Evolutionary conservation across 169 alveolate species (phyloP).

Genomic region (Eimeria praecox): DNA sequence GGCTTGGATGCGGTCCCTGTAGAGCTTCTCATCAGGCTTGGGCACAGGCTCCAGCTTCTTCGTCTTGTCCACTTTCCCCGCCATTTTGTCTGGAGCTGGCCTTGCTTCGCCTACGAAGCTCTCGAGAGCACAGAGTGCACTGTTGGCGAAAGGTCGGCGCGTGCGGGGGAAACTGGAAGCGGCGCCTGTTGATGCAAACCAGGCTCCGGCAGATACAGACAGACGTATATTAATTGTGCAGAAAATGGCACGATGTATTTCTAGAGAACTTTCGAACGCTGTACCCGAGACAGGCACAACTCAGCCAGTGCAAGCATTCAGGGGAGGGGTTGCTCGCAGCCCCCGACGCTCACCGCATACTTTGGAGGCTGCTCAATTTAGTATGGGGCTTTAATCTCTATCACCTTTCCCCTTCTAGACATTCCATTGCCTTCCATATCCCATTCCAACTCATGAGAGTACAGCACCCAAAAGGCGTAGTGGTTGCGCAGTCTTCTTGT

Average conservation of each 20-base stretch:
- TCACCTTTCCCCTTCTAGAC: background rate
- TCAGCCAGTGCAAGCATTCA: constrained; percentile 31
- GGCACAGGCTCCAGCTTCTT: constrained; percentile 82
- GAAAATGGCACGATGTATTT: background rate
- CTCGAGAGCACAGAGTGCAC: constrained; percentile 47
- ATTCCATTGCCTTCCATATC: background rate
- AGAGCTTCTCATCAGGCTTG: constrained; percentile 80
- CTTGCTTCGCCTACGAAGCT: constrained; percentile 34
- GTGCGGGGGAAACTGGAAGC: constrained; percentile 74
- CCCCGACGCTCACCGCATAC: constrained; percentile 71
- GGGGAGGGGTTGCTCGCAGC: constrained; percentile 80
- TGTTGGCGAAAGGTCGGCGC: constrained; percentile 67
- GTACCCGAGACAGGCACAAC: constrained; percentile 61
- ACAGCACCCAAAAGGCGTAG: constrained; percentile 3
- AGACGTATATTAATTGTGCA: background rate
- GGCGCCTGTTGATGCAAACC: constrained; percentile 35
- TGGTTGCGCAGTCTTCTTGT: constrained; percentile 11
- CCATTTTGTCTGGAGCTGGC: constrained; percentile 69
- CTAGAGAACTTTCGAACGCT: background rate
- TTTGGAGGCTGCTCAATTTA: constrained; percentile 17
- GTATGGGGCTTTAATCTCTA: background rate
- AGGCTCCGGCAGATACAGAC: background rate
- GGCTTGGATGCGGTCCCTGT: constrained; percentile 77
- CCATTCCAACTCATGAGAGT: background rate
- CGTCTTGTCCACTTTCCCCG: constrained; percentile 66